Evolutionary conservation across 2,329 filamentous ascomycete species (phyloP), one percentile per base, ranked within the genome.

Genomic region (Fusarium sp.): DNA sequence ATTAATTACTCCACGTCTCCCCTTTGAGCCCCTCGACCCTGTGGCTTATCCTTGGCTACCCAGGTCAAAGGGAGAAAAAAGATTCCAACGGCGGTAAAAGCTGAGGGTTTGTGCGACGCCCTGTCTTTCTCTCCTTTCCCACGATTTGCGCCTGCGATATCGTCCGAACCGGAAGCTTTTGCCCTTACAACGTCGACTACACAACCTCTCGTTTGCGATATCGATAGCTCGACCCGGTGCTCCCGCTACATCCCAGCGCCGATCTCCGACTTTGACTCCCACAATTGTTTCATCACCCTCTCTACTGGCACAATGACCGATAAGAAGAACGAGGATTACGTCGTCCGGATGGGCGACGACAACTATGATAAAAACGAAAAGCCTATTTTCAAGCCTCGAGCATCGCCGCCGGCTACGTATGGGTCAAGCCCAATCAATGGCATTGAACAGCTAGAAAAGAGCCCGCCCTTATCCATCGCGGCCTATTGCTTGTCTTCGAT

Each of bases 401-500:
- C 72, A 10, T 51, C 70, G 24, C 58, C 56, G 39, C 62, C 62
- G 20, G 64, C 45, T 54, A 56, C 53, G 24, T 66, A 69, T n/a
- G 67, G 66, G 38, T 69, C 68, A 36, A 47, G 36, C 34, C 42
- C 45, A n/a, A 48, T 49, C 40, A 36, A 42, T 15, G 43, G 53
- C 21, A 52, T 74, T 19, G 67, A 65, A 36, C 81, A 83, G 72
- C 77, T 93, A 65, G 86, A 90, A 74, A 93, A 94, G 81, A 96
- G 89, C 79, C 92, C 94, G 17, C 83, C 88, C 44, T 78, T 96
- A 46, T 94, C 95, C 21, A 92, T 99, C 73, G 77, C 97, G 69
- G 89, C 92, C 47, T 99, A 99, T 84, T 99, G 96, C 80, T 84
- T 91, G 74, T 93, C 95, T 52, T 97, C 94, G n/a, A 99, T 99